Conservation (phyloP, 2,329 filamentous ascomycete species). For the Phialophora tarda region DNA sequence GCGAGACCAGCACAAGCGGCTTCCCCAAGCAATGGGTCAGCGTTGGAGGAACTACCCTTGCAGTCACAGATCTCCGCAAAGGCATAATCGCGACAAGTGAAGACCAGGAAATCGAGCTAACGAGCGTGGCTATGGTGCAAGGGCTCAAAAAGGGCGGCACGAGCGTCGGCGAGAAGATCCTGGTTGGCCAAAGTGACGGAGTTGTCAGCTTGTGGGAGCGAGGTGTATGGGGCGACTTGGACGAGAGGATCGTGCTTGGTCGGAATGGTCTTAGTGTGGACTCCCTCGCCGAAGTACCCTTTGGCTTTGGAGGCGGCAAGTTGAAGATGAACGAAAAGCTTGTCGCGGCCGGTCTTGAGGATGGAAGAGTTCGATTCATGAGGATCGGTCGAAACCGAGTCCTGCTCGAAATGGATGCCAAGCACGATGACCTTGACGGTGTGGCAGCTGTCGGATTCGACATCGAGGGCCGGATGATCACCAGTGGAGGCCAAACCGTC, state of each 20-base stretch:
- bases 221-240: conserved; percentile 93
- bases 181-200: conserved; percentile 79
- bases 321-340: conserved; percentile 62
- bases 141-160: conserved; percentile 71
- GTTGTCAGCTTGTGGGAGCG: conserved; percentile 92
- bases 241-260: conserved; percentile 82
- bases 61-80: conserved; percentile 83
- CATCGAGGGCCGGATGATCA: conserved; percentile 83
- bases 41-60: conserved; percentile 87
- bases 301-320: conserved; percentile 66
- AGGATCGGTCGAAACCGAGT: conserved; percentile 76
- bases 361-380: conserved; percentile 78
- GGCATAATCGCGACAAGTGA: conserved; percentile 88
- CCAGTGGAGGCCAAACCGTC: conserved; percentile 80
- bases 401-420: conserved; percentile 61
- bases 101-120: conserved; percentile 90
- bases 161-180: conserved; percentile 74
- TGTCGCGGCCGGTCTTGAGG: conserved; percentile 79
- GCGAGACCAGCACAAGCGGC: conserved; percentile 80
- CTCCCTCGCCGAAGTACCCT: conserved; percentile 73
- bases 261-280: conserved; percentile 79
- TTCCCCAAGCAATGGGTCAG: conserved; percentile 95
- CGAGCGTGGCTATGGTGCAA: conserved; percentile 78
- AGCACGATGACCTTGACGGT: conserved; percentile 86
- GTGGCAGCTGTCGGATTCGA: conserved; percentile 85